Conservation (phyloP, 371 early-diverging fungal species). For the Dipsacomyces acuminosporus region DNA sequence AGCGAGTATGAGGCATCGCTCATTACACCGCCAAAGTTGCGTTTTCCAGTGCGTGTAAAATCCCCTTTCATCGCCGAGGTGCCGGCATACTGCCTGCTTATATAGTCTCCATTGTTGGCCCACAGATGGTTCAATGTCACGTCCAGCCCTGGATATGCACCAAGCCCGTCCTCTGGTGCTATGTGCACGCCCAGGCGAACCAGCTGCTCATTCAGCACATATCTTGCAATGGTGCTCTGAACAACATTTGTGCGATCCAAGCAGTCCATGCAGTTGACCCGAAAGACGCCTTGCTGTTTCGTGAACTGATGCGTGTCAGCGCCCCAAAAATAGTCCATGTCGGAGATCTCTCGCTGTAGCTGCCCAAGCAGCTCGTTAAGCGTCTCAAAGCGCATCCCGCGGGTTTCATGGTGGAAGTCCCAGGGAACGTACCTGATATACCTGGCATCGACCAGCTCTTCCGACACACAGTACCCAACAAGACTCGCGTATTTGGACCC, state of each 20-base stretch:
- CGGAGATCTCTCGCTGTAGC: conserved; percentile 43
- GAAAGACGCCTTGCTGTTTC: conserved; percentile 70
- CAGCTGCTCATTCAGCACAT: conserved; percentile 46
- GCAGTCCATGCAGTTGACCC: conserved; percentile 98
- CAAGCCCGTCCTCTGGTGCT: conserved; percentile 40
- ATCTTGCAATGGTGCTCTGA: conserved; percentile 55
- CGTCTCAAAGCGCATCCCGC: conserved; percentile 75
- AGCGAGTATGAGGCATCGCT: conserved; percentile 43
- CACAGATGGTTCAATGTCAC: conserved; percentile 38
- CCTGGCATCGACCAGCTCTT: conserved; percentile 36
- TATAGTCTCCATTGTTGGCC: conserved; percentile 77
- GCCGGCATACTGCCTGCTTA: conserved; percentile 96
- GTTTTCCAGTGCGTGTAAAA: conserved; percentile 39
- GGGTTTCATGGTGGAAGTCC: conserved; percentile 80
- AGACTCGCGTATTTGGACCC: conserved; percentile 73
- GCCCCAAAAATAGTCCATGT: conserved; percentile 65
- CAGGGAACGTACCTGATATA: conserved; percentile 61
- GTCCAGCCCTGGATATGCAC: conserved; percentile 37
- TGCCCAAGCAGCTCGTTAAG: conserved; percentile 53
- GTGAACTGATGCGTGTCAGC: conserved; percentile 52
- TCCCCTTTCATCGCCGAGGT: conserved; percentile 95
- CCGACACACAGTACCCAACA: conserved; percentile 57
- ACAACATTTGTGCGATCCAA: conserved; percentile 80
- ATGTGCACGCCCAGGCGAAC: conserved; percentile 31
- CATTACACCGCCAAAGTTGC: conserved; percentile 37